phyloP scores from a whole-genome alignment of 1,284 basidiomycete genomes.

The Ceratobasidium sp. region DNA sequence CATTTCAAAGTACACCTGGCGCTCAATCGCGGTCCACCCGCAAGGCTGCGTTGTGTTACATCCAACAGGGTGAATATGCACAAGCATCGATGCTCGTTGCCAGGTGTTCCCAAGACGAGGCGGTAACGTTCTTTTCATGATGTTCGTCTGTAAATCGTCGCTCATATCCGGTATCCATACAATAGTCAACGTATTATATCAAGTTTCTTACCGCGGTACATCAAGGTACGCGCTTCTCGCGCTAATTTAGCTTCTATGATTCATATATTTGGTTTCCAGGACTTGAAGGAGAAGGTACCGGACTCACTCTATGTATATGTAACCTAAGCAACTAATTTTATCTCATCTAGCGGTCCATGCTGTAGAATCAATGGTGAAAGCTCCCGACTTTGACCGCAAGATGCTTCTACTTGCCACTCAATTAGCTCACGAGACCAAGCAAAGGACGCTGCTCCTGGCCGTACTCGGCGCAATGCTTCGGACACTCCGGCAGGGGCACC shows the following conservation, averaged over 20 bases:
- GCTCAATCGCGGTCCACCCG: conserved; percentile 72
- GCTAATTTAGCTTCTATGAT: not conserved
- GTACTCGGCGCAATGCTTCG: conserved; percentile 72
- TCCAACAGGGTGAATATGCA: conserved; percentile 74
- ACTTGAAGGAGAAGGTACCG: conserved; percentile 75
- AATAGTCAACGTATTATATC: conserved; percentile 69
- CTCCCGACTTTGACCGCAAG: conserved; percentile 78
- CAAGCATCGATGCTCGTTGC: conserved; percentile 70
- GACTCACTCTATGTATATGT: conserved; percentile 37
- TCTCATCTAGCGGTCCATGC: conserved; percentile 64
- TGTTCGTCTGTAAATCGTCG: not conserved
- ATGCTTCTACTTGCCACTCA: conserved; percentile 81
- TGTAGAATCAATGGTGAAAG: conserved; percentile 69
- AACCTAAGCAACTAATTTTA: conserved; percentile 41
- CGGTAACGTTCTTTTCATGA: conserved; percentile 47
- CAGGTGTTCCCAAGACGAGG: conserved; percentile 71
- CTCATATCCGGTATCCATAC: not conserved
- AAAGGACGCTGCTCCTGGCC: conserved; percentile 71
- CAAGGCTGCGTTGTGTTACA: conserved; percentile 80
- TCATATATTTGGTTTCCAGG: conserved; percentile 54
- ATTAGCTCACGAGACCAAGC: conserved; percentile 76
- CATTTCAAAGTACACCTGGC: conserved; percentile 63
- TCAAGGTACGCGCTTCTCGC: conserved; percentile 63
- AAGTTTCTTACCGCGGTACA: conserved; percentile 71
- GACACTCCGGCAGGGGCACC: conserved; percentile 62